Conservation (phyloP, 2,329 filamentous ascomycete genomes). For the Fusarium miscanthi region DNA sequence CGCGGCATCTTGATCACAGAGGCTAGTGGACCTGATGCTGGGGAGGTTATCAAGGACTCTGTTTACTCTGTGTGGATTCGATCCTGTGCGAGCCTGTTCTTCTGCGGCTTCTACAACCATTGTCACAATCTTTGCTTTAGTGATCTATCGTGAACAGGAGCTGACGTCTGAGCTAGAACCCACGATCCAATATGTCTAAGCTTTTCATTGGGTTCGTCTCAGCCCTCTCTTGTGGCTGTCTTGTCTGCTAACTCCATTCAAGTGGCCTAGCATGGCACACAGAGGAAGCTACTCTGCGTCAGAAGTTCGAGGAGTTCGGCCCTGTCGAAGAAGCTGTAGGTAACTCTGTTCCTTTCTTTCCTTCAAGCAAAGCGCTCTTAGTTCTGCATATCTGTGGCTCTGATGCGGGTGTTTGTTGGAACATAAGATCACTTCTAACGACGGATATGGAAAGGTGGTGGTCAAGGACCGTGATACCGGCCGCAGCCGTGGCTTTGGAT, state of each 20-base stretch:
- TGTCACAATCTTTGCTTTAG: background rate
- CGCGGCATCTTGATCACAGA: slow-evolving; percentile 19
- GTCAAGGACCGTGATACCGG: slow-evolving; percentile 98
- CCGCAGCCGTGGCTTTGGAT: slow-evolving; percentile 96
- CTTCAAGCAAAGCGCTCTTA: slow-evolving; percentile 32
- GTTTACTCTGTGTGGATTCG: background rate
- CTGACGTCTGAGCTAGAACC: slow-evolving; percentile 32
- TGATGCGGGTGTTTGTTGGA: slow-evolving; percentile 29
- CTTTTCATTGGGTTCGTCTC: slow-evolving; percentile 67
- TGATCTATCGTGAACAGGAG: background rate
- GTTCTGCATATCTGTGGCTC: slow-evolving; percentile 36
- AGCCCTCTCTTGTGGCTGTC: background rate
- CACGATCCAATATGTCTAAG: slow-evolving; percentile 77
- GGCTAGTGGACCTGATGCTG: background rate
- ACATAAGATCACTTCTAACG: slow-evolving; percentile 35
- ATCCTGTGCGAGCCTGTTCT: background rate
- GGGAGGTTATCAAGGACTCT: background rate
- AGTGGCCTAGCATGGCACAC: slow-evolving; percentile 98
- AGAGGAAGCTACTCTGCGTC: slow-evolving; percentile 84
- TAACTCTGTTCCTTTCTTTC: slow-evolving; percentile 48
- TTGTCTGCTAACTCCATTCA: slow-evolving; percentile 53
- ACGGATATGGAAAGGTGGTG: slow-evolving; percentile 74
- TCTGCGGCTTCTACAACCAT: background rate
- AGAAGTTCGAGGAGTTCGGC: slow-evolving; percentile 94
- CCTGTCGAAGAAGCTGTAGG: slow-evolving; percentile 94